Conservation (phyloP, 2,329 filamentous ascomycete species). For the Botrytis fragariae region DNA sequence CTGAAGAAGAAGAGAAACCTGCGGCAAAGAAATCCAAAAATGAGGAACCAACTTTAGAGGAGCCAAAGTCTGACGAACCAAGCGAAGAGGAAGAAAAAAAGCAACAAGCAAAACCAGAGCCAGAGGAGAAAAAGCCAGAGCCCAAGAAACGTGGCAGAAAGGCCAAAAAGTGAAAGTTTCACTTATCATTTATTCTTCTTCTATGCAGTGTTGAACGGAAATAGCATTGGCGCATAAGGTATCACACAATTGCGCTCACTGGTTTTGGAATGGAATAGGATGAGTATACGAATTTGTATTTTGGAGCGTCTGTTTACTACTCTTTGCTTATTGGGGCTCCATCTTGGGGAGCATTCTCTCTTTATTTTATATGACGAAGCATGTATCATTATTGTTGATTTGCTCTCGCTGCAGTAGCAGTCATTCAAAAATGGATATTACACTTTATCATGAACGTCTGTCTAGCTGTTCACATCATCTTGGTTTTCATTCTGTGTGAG, state of each 20-base stretch:
- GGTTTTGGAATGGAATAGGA: background rate
- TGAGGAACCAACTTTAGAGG: background rate
- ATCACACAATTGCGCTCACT: background rate
- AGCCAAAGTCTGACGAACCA: background rate
- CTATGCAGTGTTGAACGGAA: background rate
- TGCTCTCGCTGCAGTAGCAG: background rate
- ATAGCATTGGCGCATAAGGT: background rate
- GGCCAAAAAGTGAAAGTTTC: slow-evolving; percentile 15
- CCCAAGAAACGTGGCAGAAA: slow-evolving; percentile 7
- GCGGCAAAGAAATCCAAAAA: slow-evolving; percentile 13
- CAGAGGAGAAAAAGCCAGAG: background rate
- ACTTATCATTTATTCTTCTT: background rate
- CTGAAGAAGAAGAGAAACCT: slow-evolving; percentile 5
- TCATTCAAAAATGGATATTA: background rate
- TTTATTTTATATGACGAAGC: background rate
- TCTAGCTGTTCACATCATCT: background rate
- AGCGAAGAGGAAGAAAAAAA: background rate
- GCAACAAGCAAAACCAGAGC: background rate
- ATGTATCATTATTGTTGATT: background rate
- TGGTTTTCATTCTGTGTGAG: background rate
- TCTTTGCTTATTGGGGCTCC: background rate
- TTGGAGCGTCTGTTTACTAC: background rate
- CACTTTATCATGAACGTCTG: background rate
- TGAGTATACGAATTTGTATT: background rate
- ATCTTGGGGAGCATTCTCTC: background rate